Evolutionary conservation across 805 yeast genomes (phyloP).

Genomic region (Phaffomyces antillensis): DNA sequence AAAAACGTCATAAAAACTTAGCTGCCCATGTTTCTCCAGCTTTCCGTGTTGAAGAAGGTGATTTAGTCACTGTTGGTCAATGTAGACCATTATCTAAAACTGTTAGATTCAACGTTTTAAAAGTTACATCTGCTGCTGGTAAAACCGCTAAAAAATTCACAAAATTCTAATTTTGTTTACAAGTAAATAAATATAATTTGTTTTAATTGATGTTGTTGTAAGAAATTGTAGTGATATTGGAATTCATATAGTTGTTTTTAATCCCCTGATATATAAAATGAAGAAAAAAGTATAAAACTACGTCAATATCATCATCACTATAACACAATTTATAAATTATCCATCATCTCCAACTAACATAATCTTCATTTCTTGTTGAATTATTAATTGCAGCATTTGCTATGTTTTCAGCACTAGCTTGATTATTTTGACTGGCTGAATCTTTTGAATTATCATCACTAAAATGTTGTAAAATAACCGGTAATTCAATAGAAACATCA

Average conservation of each 20-base stretch:
- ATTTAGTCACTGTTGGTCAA: conserved; percentile 98
- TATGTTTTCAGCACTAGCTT: conserved; percentile 5
- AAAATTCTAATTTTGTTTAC: conserved; percentile 65
- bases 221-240: too few relatives aligned
- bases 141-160: conserved; percentile 90
- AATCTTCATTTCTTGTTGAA: conserved; percentile 6
- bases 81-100: conserved; percentile 99
- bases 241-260: too few relatives aligned
- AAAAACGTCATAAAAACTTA: conserved; percentile 99
- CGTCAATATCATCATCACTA: neutral
- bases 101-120: conserved; percentile 98
- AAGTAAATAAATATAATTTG: conserved; percentile 3
- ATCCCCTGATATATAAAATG: too few relatives aligned
- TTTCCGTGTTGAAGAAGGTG: conserved; percentile 99
- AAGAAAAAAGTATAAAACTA: neutral
- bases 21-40: conserved; percentile 99
- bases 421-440: neutral
- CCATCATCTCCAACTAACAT: conserved; percentile 5
- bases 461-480: conserved; percentile 17
- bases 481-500: conserved; percentile 14
- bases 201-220: neutral
- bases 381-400: conserved; percentile 16
- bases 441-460: neutral
- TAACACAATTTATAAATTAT: neutral
- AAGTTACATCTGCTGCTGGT: conserved; percentile 85